phyloP scores from a whole-genome alignment of 768 basidiomycete genomes.

The Serendipita sp. region DNA sequence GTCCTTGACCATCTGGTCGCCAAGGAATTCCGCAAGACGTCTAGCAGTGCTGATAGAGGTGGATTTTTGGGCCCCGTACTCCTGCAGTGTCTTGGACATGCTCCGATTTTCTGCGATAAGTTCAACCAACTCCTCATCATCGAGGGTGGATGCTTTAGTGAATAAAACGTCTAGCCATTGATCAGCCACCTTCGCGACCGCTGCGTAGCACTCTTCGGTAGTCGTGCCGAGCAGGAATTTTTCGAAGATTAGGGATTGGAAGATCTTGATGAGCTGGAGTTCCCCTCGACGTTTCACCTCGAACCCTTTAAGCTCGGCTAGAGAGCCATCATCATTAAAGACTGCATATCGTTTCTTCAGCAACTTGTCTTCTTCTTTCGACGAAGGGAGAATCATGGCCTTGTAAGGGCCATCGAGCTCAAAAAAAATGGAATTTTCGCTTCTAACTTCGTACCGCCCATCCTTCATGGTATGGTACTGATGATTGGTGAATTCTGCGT shows the following conservation, averaged over 20 bases:
- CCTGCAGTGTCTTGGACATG: slow-evolving; percentile 92
- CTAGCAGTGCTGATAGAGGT: slow-evolving; percentile 95
- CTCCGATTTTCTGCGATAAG: slow-evolving; percentile 97
- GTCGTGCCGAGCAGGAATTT: slow-evolving; percentile 88
- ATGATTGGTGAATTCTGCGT: slow-evolving; percentile 90
- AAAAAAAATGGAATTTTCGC: slow-evolving; percentile 98
- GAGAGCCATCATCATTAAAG: slow-evolving; percentile 90
- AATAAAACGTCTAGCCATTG: slow-evolving; percentile 96
- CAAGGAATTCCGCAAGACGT: slow-evolving; percentile 89
- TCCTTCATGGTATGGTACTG: slow-evolving; percentile 90
- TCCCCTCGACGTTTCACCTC: slow-evolving; percentile 97
- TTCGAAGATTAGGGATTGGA: slow-evolving; percentile 97
- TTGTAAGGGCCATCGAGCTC: slow-evolving; percentile 97
- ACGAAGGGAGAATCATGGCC: slow-evolving; percentile 97
- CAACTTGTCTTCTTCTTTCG: slow-evolving; percentile 97
- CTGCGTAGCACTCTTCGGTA: slow-evolving; percentile 87
- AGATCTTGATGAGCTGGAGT: slow-evolving; percentile 96
- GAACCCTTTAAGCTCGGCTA: slow-evolving; percentile 98
- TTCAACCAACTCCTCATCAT: slow-evolving; percentile 86
- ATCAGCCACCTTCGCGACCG: slow-evolving; percentile 83
- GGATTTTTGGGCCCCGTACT: slow-evolving; percentile 92
- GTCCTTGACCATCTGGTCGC: slow-evolving; percentile 98
- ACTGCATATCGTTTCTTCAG: slow-evolving; percentile 98
- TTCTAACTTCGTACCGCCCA: slow-evolving; percentile 71
- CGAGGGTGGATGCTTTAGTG: slow-evolving; percentile 65